Conservation (phyloP, 441 rosid species). For the Aleurites moluccanus region DNA sequence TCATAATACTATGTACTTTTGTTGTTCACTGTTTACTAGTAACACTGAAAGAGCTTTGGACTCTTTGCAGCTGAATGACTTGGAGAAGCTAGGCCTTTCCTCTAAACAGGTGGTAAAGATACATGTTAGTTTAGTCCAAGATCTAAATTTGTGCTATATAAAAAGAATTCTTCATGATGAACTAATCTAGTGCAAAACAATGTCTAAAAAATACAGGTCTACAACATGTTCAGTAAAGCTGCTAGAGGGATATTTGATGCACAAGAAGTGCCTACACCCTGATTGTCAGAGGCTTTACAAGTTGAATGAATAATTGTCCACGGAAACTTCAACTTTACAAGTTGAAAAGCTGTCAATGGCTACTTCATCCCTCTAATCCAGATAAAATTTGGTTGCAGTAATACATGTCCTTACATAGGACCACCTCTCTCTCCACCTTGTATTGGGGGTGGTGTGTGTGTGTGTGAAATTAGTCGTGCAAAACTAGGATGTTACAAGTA, state of each 20-base stretch:
- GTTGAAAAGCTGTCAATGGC: too few relatives aligned
- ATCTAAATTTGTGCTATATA: neutral
- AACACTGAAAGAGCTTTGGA: neutral
- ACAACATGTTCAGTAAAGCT: constrained; percentile 60
- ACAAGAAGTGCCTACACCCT: constrained; percentile 16
- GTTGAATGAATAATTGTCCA: neutral
- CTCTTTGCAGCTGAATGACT: constrained; percentile 57
- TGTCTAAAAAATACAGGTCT: constrained; percentile 36
- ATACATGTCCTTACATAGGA: neutral
- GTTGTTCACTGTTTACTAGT: neutral
- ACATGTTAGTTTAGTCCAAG: neutral
- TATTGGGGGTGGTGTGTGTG: too few relatives aligned
- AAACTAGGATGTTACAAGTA: too few relatives aligned
- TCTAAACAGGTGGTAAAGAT: constrained; percentile 59
- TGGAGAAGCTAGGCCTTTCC: constrained; percentile 85
- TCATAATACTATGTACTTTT: neutral
- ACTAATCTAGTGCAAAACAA: neutral
- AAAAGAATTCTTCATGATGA: neutral
- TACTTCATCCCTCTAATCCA: constrained; percentile 1
- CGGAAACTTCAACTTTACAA: neutral
- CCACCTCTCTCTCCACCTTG: too few relatives aligned
- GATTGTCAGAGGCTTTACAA: neutral
- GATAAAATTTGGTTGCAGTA: neutral
- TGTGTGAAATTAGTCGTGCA: too few relatives aligned
- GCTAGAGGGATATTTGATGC: constrained; percentile 53